A percentile compares a stretch with the other conserved stretches of the same genome.
Conservation (phyloP, 257 asterid genomes). For the Solanum bulbocastanum region DNA sequence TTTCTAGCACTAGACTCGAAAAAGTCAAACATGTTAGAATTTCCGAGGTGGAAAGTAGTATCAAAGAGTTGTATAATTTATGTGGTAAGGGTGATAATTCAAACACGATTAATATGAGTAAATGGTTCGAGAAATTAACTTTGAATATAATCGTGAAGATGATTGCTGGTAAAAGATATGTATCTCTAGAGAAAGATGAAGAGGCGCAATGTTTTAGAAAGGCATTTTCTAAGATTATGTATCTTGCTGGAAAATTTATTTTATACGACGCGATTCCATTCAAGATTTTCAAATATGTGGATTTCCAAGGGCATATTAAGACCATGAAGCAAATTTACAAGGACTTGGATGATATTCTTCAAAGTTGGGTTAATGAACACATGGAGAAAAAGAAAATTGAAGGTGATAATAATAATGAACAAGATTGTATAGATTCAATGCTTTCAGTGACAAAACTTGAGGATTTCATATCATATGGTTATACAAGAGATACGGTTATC, state of each 20-base stretch:
- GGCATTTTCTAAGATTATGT: constrained; percentile 20
- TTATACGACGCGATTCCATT: constrained; percentile 27
- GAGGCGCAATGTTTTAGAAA: constrained; percentile 8
- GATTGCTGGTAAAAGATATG: constrained; percentile 29
- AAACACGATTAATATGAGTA: constrained; percentile 13
- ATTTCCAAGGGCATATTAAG: constrained; percentile 27
- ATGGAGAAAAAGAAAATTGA: neutral
- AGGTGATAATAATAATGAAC: neutral
- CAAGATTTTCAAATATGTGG: constrained; percentile 26
- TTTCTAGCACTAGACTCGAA: constrained; percentile 34
- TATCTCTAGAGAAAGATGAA: neutral
- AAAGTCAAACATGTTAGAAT: constrained; percentile 20
- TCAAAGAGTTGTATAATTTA: neutral
- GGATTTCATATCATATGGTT: neutral
- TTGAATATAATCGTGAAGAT: constrained; percentile 25
- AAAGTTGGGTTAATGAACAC: constrained; percentile 32
- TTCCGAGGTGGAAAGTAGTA: constrained; percentile 1
- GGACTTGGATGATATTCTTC: constrained; percentile 19
- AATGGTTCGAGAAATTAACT: constrained; percentile 23
- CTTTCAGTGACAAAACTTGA: constrained; percentile 29
- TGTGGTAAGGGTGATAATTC: neutral
- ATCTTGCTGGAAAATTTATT: constrained; percentile 15
- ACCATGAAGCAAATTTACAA: constrained; percentile 26
- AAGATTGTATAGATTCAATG: constrained; percentile 53
- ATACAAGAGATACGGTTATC: neutral